These are phyloP conservation scores for Ophiostoma sp. DNA, from an alignment of 2,329 filamentous ascomycete species.

Conservation along the genomic window DNA sequence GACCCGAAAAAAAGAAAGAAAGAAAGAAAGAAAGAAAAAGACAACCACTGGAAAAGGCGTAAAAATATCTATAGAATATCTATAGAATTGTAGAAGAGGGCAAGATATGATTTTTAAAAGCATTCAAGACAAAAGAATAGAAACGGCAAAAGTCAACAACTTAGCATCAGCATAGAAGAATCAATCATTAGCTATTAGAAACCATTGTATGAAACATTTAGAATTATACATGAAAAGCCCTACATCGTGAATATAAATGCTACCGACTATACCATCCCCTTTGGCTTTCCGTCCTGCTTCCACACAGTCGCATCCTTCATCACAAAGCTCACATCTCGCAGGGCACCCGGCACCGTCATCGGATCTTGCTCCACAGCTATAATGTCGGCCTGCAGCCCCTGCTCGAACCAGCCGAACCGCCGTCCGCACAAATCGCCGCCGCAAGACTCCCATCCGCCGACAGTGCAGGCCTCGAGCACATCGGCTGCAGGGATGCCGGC, in stretches of 20 bases:
- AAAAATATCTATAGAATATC: no score
- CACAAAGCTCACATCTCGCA: constrained; percentile 45
- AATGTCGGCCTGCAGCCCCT: not conserved
- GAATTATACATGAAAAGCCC: not conserved
- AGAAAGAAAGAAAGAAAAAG: not conserved
- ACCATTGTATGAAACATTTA: no score
- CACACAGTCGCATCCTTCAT: constrained; percentile 54
- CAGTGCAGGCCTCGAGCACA: not conserved
- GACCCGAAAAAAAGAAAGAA: not conserved
- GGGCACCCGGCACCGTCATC: not conserved
- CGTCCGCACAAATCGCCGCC: not conserved
- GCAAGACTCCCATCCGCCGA: not conserved
- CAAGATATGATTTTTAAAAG: no score
- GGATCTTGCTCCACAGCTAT: not conserved
- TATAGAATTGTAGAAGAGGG: no score
- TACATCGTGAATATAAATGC: not conserved
- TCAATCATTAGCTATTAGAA: no score
- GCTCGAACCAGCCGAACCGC: not conserved
- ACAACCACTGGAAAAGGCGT: not conserved
- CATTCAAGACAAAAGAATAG: no score
- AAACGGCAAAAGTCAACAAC: no score
- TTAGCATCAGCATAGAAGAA: no score
- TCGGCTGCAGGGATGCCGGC: not conserved
- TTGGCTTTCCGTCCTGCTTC: constrained; percentile 37
- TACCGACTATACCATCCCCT: not conserved